Base-by-base conservation (phyloP, 176 grass and related monocot genomes). In the Ensete glaucum region DNA sequence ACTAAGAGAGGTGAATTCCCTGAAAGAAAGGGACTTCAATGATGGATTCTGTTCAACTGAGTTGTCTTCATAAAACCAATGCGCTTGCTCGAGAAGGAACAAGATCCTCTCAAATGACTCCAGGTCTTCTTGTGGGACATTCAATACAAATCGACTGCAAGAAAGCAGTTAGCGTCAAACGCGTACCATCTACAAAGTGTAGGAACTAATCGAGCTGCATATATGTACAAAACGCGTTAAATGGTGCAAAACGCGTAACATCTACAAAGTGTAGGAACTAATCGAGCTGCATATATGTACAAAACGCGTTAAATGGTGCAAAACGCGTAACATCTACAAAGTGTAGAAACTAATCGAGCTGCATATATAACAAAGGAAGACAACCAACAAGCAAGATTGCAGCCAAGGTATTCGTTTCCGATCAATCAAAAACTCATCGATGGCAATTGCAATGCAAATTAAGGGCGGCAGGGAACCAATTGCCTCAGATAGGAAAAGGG, bases 11-110 rank as follows among this genome's bases (percentile, higher is more conserved):
- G 90, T 93, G 86, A 98, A 98, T 68, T 98, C 95, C 72, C 83
- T 98, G 84, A 94, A 98, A 72, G 95, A 94, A 76, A 98, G 88
- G 76, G 95, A 94, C 81, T 92, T 98, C 77, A 98, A 84, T 71
- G 81, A 83, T 34, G 90, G 88, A 78, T 94, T 91, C 81, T 94
- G 84, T 80, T 99, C 90, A 11, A 91, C 95, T 1, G 95, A 91
- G 78, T 99, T 99, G 73, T 99, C 95, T 80, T 94, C 90, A 54
- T 99, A 99, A 80, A 99, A 99, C 95, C 95, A 98, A 83, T 99
- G 95, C 14, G 90, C 90, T 82, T 91, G 86, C 85, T 98, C 95
- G 73, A 98, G 83, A 63, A 98, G 82, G 77, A 98, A 98, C 63
- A 98, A 86, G 77, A 98, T 98, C 81, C 90, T 85, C 88, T 98